These are phyloP conservation scores for Fennellomyces sp. DNA, from an alignment of 371 early-diverging fungal species.

Conservation along the genomic window DNA sequence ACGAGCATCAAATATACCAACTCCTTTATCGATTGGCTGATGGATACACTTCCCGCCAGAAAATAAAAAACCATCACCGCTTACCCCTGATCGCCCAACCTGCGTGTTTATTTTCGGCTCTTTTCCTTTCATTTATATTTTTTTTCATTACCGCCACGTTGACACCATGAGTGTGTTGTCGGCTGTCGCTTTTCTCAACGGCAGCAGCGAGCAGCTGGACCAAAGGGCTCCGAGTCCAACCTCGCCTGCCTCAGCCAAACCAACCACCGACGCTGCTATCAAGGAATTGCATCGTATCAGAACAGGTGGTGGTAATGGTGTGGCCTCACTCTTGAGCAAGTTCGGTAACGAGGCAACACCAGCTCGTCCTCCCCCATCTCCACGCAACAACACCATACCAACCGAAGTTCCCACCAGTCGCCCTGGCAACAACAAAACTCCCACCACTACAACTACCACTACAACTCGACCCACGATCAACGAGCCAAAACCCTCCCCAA, in stretches of 20 bases:
- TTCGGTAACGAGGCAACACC: conserved; percentile 13
- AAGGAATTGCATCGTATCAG: conserved; percentile 13
- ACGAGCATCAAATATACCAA: conserved; percentile 21
- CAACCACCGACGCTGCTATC: conserved; percentile 11
- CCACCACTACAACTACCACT: neutral
- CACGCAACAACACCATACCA: conserved; percentile 6
- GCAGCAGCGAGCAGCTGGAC: neutral
- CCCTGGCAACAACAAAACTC: neutral
- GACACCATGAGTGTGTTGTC: conserved; percentile 43
- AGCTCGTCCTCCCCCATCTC: neutral
- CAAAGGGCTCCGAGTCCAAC: conserved; percentile 3
- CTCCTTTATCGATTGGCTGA: conserved; percentile 14
- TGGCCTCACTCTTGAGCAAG: conserved; percentile 24
- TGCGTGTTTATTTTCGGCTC: neutral
- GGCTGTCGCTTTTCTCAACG: conserved; percentile 40
- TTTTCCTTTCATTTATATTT: neutral
- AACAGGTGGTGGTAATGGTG: conserved; percentile 14
- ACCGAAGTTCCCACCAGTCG: neutral
- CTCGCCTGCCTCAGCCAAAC: conserved; percentile 2
- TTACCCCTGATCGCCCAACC: conserved; percentile 2
- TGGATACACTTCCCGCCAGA: neutral
- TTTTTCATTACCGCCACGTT: neutral
- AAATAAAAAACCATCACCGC: neutral
- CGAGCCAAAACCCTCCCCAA: neutral
- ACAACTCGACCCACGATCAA: neutral